Percentiles rank a stretch among this genome's conserved stretches.
Conservation (phyloP, 2,329 filamentous ascomycete species). For the Cercospora beticola region DNA sequence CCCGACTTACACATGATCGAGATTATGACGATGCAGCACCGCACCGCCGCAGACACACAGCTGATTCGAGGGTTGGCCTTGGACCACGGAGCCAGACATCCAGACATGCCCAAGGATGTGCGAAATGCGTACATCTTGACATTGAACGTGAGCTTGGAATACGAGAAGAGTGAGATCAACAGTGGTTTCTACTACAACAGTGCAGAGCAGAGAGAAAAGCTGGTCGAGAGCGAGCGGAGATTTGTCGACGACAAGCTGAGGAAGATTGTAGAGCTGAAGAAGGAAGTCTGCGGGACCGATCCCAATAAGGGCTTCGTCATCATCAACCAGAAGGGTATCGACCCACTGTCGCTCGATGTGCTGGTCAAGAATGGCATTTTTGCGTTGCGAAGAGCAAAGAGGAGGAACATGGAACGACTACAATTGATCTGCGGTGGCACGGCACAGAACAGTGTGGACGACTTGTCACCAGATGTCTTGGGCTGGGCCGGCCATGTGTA, state of each 20-base stretch:
- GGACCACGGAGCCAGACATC: constrained; percentile 93
- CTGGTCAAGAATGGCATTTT: constrained; percentile 98
- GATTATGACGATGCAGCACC: constrained; percentile 99
- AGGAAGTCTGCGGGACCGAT: constrained; percentile 91
- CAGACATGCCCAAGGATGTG: constrained; percentile 95
- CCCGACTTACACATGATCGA: constrained; percentile 99
- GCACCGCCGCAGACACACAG: constrained; percentile 91
- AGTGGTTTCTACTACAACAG: constrained; percentile 98
- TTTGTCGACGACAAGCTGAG: constrained; percentile 95
- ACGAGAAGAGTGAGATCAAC: constrained; percentile 99
- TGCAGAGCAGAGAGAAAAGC: constrained; percentile 94
- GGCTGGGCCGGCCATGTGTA: constrained; percentile 97
- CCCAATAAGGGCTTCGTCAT: constrained; percentile 94
- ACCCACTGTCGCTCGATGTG: constrained; percentile 91
- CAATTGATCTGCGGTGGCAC: constrained; percentile 90
- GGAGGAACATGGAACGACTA: constrained; percentile 97
- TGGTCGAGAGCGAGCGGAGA: constrained; percentile 93
- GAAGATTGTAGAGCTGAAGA: constrained; percentile 97
- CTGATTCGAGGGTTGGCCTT: constrained; percentile 89
- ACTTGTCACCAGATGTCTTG: constrained; percentile 80
- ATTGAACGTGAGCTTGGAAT: constrained; percentile 94
- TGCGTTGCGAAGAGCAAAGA: constrained; percentile 89
- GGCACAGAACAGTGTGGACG: constrained; percentile 95
- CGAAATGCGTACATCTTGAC: constrained; percentile 95
- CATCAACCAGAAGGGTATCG: constrained; percentile 99